Evolutionary conservation across 441 rosid genomes (phyloP), one percentile per base, ranked within the genome.

Genomic region (Brassica balearica): DNA sequence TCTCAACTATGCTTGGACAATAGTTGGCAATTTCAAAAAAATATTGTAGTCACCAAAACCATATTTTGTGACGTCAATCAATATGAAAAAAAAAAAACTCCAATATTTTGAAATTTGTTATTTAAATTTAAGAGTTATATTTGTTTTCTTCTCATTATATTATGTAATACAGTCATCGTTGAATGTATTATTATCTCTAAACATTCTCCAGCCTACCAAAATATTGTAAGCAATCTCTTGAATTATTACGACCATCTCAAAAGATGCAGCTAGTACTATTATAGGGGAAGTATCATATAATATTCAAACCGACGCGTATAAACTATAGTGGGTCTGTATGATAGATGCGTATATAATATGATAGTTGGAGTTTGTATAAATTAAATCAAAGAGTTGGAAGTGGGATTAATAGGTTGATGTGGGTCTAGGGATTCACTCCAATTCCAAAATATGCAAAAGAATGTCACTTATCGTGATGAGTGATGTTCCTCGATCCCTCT

Each of bases 341-440:
- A 60, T 72, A 71, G 72, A 60, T 72, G 73, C 20, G 73, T 78
- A 72, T 77, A 71, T 29, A 22, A 73, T 73, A 79, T 73, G 65
- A 68, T 73, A 8, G 58, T 61, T 68, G 46, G 65, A 60, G 62
- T 78, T 71, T 66, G 51, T 29, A 78, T 73, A 73, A 32, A 60
- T 12, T 67, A 72, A 72, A 71, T 25, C 27, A 55, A 66, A 72
- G 64, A 68, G 69, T n/a, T 66, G 46, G 69, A 73, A 48, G 73
- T 72, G 77, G 77, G 77, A 78, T 78, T 73, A 72, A 72, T 68
- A 78, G 73, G 81, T 53, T 72, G 19, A 71, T 71, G 73, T 77
- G 81, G 81, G 69, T 78, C 81, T 78, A 68, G 81, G 81, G 81
- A 78, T 78, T 78, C 81, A 60, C 77, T 67, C 73, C 73, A 78